Conservation (phyloP, 495 filamentous ascomycete species). For the Terfezia boudieri region DNA sequence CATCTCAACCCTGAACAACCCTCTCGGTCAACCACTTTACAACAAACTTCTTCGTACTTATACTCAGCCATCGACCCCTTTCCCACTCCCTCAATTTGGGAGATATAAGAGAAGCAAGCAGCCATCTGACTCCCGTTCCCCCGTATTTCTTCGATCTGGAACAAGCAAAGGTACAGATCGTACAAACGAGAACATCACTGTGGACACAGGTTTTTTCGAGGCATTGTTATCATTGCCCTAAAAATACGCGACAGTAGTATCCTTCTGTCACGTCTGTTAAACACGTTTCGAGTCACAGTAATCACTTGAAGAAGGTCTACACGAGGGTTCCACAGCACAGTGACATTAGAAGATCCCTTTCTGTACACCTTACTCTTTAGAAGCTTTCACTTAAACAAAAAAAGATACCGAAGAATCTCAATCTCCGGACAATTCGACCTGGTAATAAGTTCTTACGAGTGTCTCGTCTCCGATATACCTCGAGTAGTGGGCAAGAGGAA, state of each 20-base stretch:
- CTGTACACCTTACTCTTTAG: not conserved
- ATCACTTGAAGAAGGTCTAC: not conserved
- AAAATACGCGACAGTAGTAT: not conserved
- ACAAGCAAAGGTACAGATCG: slow-evolving; percentile 7
- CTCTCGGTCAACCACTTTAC: no score
- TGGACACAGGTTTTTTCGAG: slow-evolving; percentile 15
- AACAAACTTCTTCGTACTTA: no score
- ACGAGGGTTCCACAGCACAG: not conserved
- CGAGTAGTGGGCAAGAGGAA: not conserved
- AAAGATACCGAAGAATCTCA: not conserved
- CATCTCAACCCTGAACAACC: no score
- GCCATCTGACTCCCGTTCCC: slow-evolving; percentile 3
- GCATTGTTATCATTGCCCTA: not conserved
- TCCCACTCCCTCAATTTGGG: no score
- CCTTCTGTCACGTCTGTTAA: not conserved
- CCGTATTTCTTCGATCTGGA: slow-evolving; percentile 15
- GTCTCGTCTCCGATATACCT: not conserved
- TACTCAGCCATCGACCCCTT: no score
- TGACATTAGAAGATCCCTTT: not conserved
- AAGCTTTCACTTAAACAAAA: not conserved
- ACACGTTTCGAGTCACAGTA: not conserved
- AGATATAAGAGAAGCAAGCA: slow-evolving; percentile 8
- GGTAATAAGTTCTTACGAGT: not conserved
- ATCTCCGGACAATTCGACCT: not conserved
- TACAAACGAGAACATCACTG: slow-evolving; percentile 18